Evolutionary conservation across 2,329 filamentous ascomycete species (phyloP).

Genomic region (Colletotrichum eremochloae): DNA sequence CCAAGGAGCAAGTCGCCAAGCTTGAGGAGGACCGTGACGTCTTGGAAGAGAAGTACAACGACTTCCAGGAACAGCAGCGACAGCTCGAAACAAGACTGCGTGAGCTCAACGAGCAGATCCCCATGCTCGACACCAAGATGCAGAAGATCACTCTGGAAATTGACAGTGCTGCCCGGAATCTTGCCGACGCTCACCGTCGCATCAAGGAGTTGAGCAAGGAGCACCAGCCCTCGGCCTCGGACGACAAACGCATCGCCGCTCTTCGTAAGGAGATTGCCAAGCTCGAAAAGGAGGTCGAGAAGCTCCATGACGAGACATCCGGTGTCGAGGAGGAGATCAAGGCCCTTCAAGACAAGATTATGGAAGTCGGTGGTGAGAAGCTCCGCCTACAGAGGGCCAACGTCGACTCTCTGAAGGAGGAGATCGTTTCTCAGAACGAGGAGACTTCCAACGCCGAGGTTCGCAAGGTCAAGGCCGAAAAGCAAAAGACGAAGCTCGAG

Average conservation of each 20-base stretch:
- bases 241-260: slow-evolving; percentile 78
- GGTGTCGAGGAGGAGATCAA: slow-evolving; percentile 95
- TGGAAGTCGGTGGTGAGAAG: slow-evolving; percentile 96
- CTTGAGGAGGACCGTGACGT: slow-evolving; percentile 89
- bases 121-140: slow-evolving; percentile 87
- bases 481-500: slow-evolving; percentile 87
- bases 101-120: slow-evolving; percentile 82
- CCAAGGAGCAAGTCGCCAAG: slow-evolving; percentile 88
- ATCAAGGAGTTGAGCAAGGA: slow-evolving; percentile 87
- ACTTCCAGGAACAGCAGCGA: slow-evolving; percentile 87
- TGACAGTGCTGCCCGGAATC: slow-evolving; percentile 86
- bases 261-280: slow-evolving; percentile 84
- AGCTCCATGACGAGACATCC: slow-evolving; percentile 85
- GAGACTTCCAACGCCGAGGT: slow-evolving; percentile 89
- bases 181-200: slow-evolving; percentile 85
- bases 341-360: slow-evolving; percentile 93
- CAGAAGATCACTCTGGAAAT: slow-evolving; percentile 92
- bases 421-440: slow-evolving; percentile 84
- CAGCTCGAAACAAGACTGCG: slow-evolving; percentile 81
- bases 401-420: slow-evolving; percentile 89
- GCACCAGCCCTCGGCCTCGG: slow-evolving; percentile 83
- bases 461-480: slow-evolving; percentile 91
- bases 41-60: slow-evolving; percentile 84
- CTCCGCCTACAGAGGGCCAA: slow-evolving; percentile 90
- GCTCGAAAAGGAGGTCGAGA: slow-evolving; percentile 82